Conservation (phyloP, 1,139 yeast genomes). For the Debaryomycetaceae sp. region DNA sequence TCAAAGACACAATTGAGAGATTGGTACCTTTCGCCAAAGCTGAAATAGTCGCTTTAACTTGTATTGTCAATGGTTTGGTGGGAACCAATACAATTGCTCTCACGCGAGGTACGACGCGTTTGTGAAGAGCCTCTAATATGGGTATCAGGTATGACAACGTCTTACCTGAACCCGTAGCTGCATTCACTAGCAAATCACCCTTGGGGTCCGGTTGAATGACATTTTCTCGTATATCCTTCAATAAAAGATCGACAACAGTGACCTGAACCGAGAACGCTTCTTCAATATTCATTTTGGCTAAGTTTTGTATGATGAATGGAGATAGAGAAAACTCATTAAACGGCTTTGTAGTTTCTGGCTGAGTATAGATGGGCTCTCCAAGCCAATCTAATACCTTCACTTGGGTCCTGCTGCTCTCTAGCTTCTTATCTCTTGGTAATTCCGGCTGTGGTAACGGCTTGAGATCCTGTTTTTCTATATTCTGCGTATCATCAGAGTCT, state of each 20-base stretch:
- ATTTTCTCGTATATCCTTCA: constrained; percentile 46
- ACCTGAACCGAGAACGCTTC: constrained; percentile 79
- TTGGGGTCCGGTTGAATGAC: constrained; percentile 54
- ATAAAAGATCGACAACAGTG: constrained; percentile 55
- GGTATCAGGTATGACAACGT: constrained; percentile 90
- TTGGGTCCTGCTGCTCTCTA: constrained; percentile 14
- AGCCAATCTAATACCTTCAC: constrained; percentile 55
- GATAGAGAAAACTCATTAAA: constrained; percentile 42
- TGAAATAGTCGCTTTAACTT: constrained; percentile 67
- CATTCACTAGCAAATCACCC: constrained; percentile 84
- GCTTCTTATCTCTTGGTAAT: constrained; percentile 48
- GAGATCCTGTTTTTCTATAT: constrained; percentile 45
- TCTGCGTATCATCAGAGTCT: constrained; percentile 16
- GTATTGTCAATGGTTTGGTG: constrained; percentile 81
- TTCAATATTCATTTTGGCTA: constrained; percentile 41
- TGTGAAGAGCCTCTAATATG: constrained; percentile 61
- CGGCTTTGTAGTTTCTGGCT: constrained; percentile 38
- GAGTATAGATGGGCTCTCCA: constrained; percentile 56
- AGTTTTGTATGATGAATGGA: constrained; percentile 41
- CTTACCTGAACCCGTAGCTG: constrained; percentile 96
- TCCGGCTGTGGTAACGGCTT: constrained; percentile 85
- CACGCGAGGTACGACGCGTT: constrained; percentile 66
- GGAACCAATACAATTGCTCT: constrained; percentile 84
- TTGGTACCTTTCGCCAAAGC: constrained; percentile 65
- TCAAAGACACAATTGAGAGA: constrained; percentile 56